Percentiles rank a stretch among this genome's conserved stretches.
Evolutionary conservation across 2,329 filamentous ascomycete genomes (phyloP).

Genomic region (Botrytis pseudocinerea): DNA sequence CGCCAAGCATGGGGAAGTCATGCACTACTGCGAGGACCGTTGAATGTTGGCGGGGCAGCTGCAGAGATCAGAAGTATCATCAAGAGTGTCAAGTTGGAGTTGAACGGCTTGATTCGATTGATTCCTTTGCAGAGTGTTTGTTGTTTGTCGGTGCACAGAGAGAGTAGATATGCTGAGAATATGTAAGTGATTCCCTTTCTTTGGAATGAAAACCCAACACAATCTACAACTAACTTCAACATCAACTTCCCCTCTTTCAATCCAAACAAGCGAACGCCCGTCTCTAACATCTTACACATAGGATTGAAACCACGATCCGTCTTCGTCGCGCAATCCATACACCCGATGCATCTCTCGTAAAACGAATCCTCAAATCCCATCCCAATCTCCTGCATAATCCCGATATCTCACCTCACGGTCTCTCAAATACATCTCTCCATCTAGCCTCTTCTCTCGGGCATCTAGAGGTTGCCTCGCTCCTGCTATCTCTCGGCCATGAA

Average conservation of each 20-base stretch:
- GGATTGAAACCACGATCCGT: constrained; percentile 76
- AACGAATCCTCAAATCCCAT: constrained; percentile 74
- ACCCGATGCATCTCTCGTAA: constrained; percentile 67
- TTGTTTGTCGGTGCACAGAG: constrained; percentile 3
- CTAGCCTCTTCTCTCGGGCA: constrained; percentile 74
- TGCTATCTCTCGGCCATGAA: constrained; percentile 71
- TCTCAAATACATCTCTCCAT: constrained; percentile 83
- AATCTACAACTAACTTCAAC: neutral
- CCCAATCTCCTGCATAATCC: constrained; percentile 75
- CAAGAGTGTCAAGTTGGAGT: neutral
- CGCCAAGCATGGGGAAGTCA: constrained; percentile 9
- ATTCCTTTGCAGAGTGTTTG: neutral
- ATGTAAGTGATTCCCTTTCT: constrained; percentile 19
- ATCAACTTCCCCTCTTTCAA: neutral
- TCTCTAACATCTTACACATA: constrained; percentile 40
- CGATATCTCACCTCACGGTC: constrained; percentile 61
- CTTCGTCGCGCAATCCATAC: constrained; percentile 80
- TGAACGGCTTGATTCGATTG: neutral
- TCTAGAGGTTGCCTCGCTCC: constrained; percentile 67
- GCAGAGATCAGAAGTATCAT: constrained; percentile 5
- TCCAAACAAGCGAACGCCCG: neutral
- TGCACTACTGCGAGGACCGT: neutral
- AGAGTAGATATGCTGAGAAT: constrained; percentile 23
- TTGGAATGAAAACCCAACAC: neutral
- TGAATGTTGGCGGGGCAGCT: constrained; percentile 11